Conservation (phyloP, 2,329 filamentous ascomycete species). For the Calonectria naviculata region DNA sequence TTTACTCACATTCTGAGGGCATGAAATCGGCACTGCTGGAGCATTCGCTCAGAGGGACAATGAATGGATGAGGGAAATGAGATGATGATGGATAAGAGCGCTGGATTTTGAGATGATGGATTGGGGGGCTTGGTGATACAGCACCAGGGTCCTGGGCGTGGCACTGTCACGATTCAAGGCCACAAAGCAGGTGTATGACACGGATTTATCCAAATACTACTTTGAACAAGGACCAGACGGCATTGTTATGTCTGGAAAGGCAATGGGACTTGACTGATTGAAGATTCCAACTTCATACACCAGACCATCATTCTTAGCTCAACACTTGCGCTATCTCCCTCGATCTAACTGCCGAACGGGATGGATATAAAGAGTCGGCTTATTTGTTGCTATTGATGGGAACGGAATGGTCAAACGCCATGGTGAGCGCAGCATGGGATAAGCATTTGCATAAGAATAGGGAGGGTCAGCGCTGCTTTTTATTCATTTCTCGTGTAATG, state of each 20-base stretch:
- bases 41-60: constrained; percentile 3
- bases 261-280: constrained; percentile 1
- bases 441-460: constrained; percentile 38
- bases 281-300: constrained; percentile 1
- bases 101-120: constrained; percentile 14
- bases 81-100: constrained; percentile 31
- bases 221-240: constrained; percentile 14
- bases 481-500: constrained; percentile 11
- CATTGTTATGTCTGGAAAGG: neutral
- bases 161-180: constrained; percentile 11
- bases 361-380: neutral
- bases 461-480: constrained; percentile 33
- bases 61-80: constrained; percentile 27
- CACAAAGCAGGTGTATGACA: constrained; percentile 12
- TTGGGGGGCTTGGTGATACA: constrained; percentile 19
- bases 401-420: neutral
- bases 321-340: neutral
- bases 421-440: constrained; percentile 1
- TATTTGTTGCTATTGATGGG: neutral
- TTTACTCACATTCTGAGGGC: constrained; percentile 25
- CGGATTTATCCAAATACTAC: constrained; percentile 12
- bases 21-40: neutral
- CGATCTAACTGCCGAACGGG: neutral
- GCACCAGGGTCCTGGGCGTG: neutral
- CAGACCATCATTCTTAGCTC: neutral